Evolutionary conservation across 2,329 filamentous ascomycete genomes (phyloP).

Genomic region (Podosphaera fusca): DNA sequence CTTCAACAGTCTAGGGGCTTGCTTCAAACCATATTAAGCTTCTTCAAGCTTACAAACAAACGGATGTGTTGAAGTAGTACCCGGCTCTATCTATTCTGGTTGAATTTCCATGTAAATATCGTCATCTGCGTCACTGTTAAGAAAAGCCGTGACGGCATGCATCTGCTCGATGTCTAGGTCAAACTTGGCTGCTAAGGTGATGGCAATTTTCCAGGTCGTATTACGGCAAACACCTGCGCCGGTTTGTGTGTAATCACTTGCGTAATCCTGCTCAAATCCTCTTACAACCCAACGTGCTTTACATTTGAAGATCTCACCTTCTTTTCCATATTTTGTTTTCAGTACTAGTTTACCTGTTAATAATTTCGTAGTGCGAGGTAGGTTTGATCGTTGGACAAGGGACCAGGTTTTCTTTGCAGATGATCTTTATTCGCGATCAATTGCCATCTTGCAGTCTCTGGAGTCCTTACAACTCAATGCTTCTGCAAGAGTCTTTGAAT

Average conservation of each 20-base stretch:
- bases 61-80: not conserved
- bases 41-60: not conserved
- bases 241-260: not conserved
- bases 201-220: not conserved
- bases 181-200: not conserved
- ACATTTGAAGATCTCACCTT: not conserved
- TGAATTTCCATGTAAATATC: not conserved
- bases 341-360: not conserved
- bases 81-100: not conserved
- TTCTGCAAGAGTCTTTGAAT: not conserved
- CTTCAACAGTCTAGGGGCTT: not conserved
- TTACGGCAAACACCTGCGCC: not conserved
- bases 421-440: constrained; percentile 1
- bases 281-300: not conserved
- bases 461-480: not conserved
- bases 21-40: not conserved
- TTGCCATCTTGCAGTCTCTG: not conserved
- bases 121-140: not conserved
- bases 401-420: not conserved
- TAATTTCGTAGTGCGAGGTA: not conserved
- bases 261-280: not conserved
- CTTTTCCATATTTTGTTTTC: not conserved
- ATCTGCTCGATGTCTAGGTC: not conserved
- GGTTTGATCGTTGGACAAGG: not conserved
- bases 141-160: not conserved